Base-by-base conservation (phyloP, 129 eudicot genomes). In the Sambucus nigra region DNA sequence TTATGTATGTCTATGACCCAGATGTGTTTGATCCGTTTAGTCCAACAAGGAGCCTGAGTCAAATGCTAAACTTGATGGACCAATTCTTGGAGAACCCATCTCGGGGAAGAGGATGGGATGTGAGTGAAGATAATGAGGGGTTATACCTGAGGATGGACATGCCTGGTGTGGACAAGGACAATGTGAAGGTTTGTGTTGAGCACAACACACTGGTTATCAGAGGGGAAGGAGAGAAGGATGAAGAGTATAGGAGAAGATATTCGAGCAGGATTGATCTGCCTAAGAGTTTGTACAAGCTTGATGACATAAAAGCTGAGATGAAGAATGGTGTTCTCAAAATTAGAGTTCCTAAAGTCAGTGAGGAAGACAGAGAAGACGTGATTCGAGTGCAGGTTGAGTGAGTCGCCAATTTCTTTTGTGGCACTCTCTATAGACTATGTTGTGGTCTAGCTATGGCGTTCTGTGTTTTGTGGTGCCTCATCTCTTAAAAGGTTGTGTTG, bases 131-230 rank as follows among this genome's bases (percentile, higher is more conserved):
- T 9, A 71, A 71, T 0, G 51, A 83, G 13, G 59, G 57, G 1
- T 51, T 87, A 0, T 40, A 49, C 22, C 69, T 87, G 12, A 53
- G 77, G 4, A 57, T 83, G 38, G 94, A 87, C 50, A 82, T 87
- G 96, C 94, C 96, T 0, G 96, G 96, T 0, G 4, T 87, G 0
- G 94, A 71, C 66, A 87, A 82, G 29, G 94, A 87, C 17, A 57
- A 87, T 0, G 83, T 87, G 13, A 87, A 82, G 59, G 69, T 87
- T 2, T 61, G 69, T 0, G 89, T 85, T 26, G 89, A 83, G 57
- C 73, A 83, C 60, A 79, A 69, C 60, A 70, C 81, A 0, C 33
- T 85, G 48, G 42, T 69, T 2, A 74, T 80, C 57, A 85, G 47
- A 66, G 95, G 78, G 0, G 89, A 85, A 51, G 78, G 54, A 0